phyloP scores from a whole-genome alignment of 805 yeast species.

The Brettanomyces nanus region DNA sequence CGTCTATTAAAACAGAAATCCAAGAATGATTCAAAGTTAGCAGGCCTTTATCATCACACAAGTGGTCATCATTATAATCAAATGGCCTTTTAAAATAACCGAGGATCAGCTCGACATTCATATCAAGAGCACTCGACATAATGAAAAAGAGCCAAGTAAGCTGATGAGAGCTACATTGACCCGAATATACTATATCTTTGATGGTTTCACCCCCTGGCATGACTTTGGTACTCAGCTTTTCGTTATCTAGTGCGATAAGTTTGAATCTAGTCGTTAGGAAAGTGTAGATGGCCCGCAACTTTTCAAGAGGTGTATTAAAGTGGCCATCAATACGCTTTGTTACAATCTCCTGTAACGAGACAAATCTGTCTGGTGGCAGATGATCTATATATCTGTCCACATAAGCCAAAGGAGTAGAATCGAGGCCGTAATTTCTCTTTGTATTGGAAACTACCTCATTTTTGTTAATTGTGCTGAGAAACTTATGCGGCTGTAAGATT shows the following conservation, averaged over 20 bases:
- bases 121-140: conserved; percentile 60
- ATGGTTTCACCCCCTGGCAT: conserved; percentile 20
- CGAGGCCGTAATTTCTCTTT: conserved; percentile 11
- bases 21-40: conserved; percentile 75
- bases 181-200: conserved; percentile 20
- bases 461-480: conserved; percentile 34
- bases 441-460: conserved; percentile 30
- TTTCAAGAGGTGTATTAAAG: conserved; percentile 47
- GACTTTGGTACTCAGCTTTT: conserved; percentile 24
- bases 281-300: conserved; percentile 55
- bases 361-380: conserved; percentile 29
- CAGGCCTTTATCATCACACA: conserved; percentile 30
- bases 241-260: conserved; percentile 30
- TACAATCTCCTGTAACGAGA: conserved; percentile 49
- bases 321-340: conserved; percentile 43
- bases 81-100: conserved; percentile 84
- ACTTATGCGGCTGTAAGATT: conserved; percentile 54
- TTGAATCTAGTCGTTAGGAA: conserved; percentile 55
- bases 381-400: conserved; percentile 36
- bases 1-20: conserved; percentile 70
- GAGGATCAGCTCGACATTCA: conserved; percentile 66
- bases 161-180: conserved; percentile 39
- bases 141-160: conserved; percentile 68
- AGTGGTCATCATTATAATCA: conserved; percentile 32
- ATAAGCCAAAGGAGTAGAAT: conserved; percentile 25